These are phyloP conservation scores for Heterobasidion occidentale DNA, from an alignment of 1,284 basidiomycete species.

Conservation along the genomic window DNA sequence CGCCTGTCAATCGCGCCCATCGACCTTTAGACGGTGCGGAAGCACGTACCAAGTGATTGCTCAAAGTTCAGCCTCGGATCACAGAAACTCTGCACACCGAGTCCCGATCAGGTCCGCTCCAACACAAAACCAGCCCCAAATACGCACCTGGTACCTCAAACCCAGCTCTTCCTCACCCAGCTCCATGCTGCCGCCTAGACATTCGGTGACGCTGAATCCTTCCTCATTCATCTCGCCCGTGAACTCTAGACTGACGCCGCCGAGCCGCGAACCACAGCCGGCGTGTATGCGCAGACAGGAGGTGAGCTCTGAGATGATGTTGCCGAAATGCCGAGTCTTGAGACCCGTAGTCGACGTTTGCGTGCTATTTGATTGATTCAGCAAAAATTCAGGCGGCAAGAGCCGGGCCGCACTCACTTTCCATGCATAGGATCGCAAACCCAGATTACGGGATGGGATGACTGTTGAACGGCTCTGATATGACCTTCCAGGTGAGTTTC, in stretches of 20 bases:
- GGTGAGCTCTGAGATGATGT: constrained; percentile 86
- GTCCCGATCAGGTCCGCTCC: too few species aligned
- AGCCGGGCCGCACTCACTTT: constrained; percentile 50
- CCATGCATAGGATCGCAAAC: constrained; percentile 98
- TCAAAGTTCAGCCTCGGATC: constrained; percentile 80
- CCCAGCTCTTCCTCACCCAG: constrained; percentile 66
- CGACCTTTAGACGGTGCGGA: neutral
- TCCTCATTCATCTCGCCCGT: constrained; percentile 93
- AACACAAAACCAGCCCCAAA: neutral
- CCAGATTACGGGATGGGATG: constrained; percentile 86
- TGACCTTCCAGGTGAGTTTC: constrained; percentile 72
- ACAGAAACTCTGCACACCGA: constrained; percentile 56
- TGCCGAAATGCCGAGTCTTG: constrained; percentile 88
- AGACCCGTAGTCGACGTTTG: constrained; percentile 69
- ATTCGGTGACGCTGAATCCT: constrained; percentile 88
- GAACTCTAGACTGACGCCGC: constrained; percentile 96
- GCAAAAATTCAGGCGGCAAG: neutral
- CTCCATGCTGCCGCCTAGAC: constrained; percentile 78
- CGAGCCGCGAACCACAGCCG: constrained; percentile 63
- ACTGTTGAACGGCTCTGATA: constrained; percentile 77
- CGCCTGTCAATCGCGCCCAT: neutral
- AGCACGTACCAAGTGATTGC: constrained; percentile 65
- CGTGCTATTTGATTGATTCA: constrained; percentile 47
- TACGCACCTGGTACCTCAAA: constrained; percentile 60
- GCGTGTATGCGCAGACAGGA: constrained; percentile 78